Evolutionary conservation across 1,139 yeast species (phyloP).

Genomic region (Candida pseudocylindracea): DNA sequence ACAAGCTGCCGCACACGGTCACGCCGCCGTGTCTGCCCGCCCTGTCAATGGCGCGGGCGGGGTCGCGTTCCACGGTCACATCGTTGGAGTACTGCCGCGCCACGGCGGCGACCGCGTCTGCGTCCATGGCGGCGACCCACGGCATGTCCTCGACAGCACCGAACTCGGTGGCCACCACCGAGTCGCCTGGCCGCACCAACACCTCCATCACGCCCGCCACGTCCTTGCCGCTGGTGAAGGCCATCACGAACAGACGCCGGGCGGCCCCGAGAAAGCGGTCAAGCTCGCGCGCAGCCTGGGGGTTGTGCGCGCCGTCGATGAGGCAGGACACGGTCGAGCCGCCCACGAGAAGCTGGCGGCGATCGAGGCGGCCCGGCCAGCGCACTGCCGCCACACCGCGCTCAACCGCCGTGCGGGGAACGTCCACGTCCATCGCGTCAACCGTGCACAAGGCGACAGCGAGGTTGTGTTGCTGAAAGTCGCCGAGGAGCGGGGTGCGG

Average conservation of each 20-base stretch:
- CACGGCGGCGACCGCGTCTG: slow-evolving; percentile 12
- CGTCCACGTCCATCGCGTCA: slow-evolving; percentile 9
- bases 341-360: slow-evolving; percentile 8
- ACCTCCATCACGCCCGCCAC: slow-evolving; percentile 26
- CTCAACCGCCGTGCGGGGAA: slow-evolving; percentile 11
- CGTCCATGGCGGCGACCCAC: slow-evolving; percentile 42
- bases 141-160: slow-evolving; percentile 75
- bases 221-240: slow-evolving; percentile 56
- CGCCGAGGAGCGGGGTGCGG: slow-evolving; percentile 16
- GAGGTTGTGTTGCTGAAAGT: slow-evolving; percentile 49
- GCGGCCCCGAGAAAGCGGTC: slow-evolving; percentile 12
- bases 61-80: slow-evolving; percentile 4
- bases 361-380: slow-evolving; percentile 50
- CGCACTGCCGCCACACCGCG: slow-evolving; percentile 26
- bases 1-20: too few species aligned
- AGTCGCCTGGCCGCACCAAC: slow-evolving; percentile 26
- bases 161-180: slow-evolving; percentile 39
- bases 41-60: too few species aligned
- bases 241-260: slow-evolving; percentile 42
- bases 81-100: slow-evolving; percentile 12
- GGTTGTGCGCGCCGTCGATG: slow-evolving; percentile 88
- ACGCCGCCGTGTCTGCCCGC: too few species aligned
- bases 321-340: slow-evolving; percentile 13
- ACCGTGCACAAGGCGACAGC: slow-evolving; percentile 45
- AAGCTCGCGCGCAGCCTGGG: slow-evolving; percentile 56